These are phyloP conservation scores for Exophiala lecanii-corni DNA, from an alignment of 2,329 filamentous ascomycete genomes.

Conservation along the genomic window DNA sequence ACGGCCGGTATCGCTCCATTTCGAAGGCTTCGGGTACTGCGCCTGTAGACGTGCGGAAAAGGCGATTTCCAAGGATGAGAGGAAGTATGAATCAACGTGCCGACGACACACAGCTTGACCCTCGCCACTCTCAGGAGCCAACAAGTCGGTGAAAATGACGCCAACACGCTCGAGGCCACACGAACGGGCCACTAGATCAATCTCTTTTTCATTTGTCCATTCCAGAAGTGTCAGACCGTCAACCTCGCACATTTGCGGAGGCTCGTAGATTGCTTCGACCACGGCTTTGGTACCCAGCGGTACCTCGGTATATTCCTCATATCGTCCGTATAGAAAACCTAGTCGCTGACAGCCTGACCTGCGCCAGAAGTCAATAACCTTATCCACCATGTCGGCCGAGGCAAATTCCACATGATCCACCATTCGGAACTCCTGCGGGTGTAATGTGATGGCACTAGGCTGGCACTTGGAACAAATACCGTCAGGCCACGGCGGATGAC, in stretches of 20 bases:
- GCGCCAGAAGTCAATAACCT: constrained; percentile 89
- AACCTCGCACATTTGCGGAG: constrained; percentile 80
- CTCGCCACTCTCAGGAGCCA: constrained; percentile 74
- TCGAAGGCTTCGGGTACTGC: constrained; percentile 80
- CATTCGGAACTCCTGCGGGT: constrained; percentile 91
- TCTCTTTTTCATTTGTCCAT: constrained; percentile 78
- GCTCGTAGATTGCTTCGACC: constrained; percentile 95
- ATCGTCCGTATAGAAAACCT: constrained; percentile 86
- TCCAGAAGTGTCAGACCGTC: constrained; percentile 82
- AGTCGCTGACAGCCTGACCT: constrained; percentile 77
- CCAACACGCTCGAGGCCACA: constrained; percentile 87
- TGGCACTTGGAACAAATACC: constrained; percentile 98
- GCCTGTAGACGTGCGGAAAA: constrained; percentile 87
- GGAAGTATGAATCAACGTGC: constrained; percentile 89
- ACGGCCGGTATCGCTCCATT: constrained; percentile 91
- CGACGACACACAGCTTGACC: constrained; percentile 90
- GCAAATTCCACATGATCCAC: constrained; percentile 98
- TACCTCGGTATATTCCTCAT: constrained; percentile 85
- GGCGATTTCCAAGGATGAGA: constrained; percentile 85
- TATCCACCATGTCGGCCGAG: constrained; percentile 75
- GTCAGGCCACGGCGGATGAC: constrained; percentile 88
- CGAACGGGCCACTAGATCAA: constrained; percentile 72
- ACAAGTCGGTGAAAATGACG: constrained; percentile 88
- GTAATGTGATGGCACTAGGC: constrained; percentile 90
- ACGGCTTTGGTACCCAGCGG: constrained; percentile 92